A percentile compares a stretch with the other conserved stretches of the same genome.
phyloP scores from a whole-genome alignment of 2,329 filamentous ascomycete species.

The Colletotrichum tabaci region DNA sequence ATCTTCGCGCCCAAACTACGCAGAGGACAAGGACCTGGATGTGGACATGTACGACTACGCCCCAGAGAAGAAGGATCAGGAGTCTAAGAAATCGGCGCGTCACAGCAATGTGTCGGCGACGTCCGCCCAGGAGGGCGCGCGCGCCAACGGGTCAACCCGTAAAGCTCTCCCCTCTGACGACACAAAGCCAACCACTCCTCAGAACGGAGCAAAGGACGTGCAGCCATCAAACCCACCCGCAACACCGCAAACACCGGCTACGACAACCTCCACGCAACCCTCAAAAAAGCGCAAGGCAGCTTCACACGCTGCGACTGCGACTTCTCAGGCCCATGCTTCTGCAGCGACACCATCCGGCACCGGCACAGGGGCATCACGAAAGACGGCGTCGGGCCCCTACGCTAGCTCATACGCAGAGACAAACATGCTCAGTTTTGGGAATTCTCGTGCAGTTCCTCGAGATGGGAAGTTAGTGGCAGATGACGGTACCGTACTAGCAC shows the following conservation, averaged over 20 bases:
- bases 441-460: slow-evolving; percentile 76
- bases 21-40: slow-evolving; percentile 92
- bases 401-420: slow-evolving; percentile 70
- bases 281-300: slow-evolving; percentile 91
- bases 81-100: slow-evolving; percentile 70
- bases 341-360: slow-evolving; percentile 48
- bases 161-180: slow-evolving; percentile 59
- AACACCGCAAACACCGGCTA: slow-evolving; percentile 61
- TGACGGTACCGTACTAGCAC: slow-evolving; percentile 85
- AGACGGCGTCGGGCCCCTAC: slow-evolving; percentile 53
- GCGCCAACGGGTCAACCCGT: slow-evolving; percentile 55
- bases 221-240: slow-evolving; percentile 44
- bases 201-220: slow-evolving; percentile 57
- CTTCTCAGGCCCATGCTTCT: slow-evolving; percentile 40
- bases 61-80: slow-evolving; percentile 68
- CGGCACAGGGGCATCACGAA: slow-evolving; percentile 52
- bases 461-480: slow-evolving; percentile 88
- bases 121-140: slow-evolving; percentile 54
- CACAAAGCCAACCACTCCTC: slow-evolving; percentile 52
- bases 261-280: slow-evolving; percentile 62
- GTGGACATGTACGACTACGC: slow-evolving; percentile 84
- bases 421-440: slow-evolving; percentile 92
- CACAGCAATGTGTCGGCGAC: slow-evolving; percentile 59
- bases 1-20: slow-evolving; percentile 90
- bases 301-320: slow-evolving; percentile 38